Base-by-base conservation (phyloP, 2,329 filamentous ascomycete genomes). In the Zasmidium citrigriseum region DNA sequence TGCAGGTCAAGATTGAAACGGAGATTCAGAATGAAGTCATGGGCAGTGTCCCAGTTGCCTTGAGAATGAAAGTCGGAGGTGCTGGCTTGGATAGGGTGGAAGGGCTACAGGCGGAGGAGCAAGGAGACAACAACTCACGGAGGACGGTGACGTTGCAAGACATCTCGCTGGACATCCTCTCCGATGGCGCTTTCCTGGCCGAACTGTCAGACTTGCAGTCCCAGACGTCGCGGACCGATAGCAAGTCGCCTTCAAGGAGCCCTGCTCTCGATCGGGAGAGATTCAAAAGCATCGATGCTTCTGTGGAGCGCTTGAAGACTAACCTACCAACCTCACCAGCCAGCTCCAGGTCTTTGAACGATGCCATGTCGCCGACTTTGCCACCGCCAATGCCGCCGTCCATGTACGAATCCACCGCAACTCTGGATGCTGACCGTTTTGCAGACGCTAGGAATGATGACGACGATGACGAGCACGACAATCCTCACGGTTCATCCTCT, bases 1-100 rank as follows among this genome's bases (percentile, higher is more conserved):
- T 93, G 56, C 82, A 81, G 11, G 81, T 92, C 62, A 84, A 87
- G 66, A 75, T 92, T 18, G 86, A 90, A 81, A 88, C 59, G 68
- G 76, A 57, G 73, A 70, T 65, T 71, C 76, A n/a, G 69, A 78
- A 2, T 14, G 64, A 68, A 16, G 34, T 18, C 22, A 18, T 27
- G n/a, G 46, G 63, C 20, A 23, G 55, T 5, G 72, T 75, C 2
- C 76, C 80, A 4, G 83, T 82, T 2, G 87, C 87, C 1, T 79
- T 91, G 52, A 85, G 87, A 68, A 78, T 93, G 27, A 81, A 83
- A 21, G 75, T 92, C 14, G 84, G 88, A 20, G 79, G 81, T 54
- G 81, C 91, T 38, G 82, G 86, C 55, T 82, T 91, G 4, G 87
- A 91, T 63, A 88, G 87, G 2, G 81, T 90, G 49, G 46, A 55